These are phyloP conservation scores for Lanzia echinophila DNA, from an alignment of 2,329 filamentous ascomycete species.

Conservation along the genomic window DNA sequence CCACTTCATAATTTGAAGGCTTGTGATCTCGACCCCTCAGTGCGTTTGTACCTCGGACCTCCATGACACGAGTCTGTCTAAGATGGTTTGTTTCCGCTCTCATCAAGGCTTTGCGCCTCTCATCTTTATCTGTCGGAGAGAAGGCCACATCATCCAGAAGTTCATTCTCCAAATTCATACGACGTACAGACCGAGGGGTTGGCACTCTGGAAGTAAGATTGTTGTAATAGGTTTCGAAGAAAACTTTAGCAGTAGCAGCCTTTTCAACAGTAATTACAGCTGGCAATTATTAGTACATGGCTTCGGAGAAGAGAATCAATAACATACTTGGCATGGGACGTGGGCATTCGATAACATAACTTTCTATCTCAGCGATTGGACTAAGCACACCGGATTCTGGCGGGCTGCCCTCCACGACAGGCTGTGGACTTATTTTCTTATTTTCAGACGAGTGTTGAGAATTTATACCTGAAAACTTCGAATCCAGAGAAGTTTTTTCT, in stretches of 20 bases:
- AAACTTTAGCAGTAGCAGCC: conserved; percentile 75
- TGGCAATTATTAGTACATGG: conserved; percentile 9
- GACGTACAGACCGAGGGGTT: conserved; percentile 54
- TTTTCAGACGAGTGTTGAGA: conserved; percentile 28
- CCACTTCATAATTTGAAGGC: conserved; percentile 64
- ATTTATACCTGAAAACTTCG: conserved; percentile 32
- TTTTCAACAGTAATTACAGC: conserved; percentile 61
- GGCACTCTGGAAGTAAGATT: conserved; percentile 50
- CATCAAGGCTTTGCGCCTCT: conserved; percentile 52
- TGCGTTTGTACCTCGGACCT: conserved; percentile 45
- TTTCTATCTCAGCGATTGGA: conserved; percentile 27
- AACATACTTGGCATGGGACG: conserved; percentile 26
- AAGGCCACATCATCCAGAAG: conserved; percentile 44
- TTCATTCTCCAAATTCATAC: conserved; percentile 54
- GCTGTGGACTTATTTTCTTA: conserved; percentile 19
- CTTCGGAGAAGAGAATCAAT: not conserved
- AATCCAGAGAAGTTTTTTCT: conserved; percentile 34
- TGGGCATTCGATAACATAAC: conserved; percentile 12
- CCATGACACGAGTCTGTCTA: conserved; percentile 64
- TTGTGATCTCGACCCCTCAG: conserved; percentile 39
- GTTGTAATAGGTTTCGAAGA: conserved; percentile 78
- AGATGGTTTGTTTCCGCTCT: conserved; percentile 67
- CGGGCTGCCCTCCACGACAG: conserved; percentile 15
- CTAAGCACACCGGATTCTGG: conserved; percentile 20
- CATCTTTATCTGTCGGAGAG: conserved; percentile 43